Percentiles rank a stretch among this genome's conserved stretches.
phyloP scores from a whole-genome alignment of 2,329 filamentous ascomycete species.

The Tolypocladium paradoxum region DNA sequence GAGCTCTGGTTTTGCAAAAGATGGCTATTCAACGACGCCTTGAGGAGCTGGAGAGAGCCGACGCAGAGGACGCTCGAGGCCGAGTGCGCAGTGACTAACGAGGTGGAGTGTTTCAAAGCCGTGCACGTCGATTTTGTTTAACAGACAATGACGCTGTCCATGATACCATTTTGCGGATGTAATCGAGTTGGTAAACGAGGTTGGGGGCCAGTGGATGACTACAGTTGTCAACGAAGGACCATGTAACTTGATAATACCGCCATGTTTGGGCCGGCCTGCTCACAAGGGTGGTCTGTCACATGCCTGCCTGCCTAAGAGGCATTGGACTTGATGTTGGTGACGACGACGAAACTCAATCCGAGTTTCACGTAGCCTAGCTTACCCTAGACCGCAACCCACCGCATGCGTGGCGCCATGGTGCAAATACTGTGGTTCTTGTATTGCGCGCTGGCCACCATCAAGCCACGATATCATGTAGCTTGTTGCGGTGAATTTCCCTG shows the following conservation, averaged over 20 bases:
- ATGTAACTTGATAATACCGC: not conserved
- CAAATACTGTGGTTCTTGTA: not conserved
- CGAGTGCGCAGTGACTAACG: not conserved
- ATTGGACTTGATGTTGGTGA: no score
- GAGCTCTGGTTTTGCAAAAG: constrained; percentile 21
- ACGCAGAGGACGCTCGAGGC: not conserved
- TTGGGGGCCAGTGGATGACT: not conserved
- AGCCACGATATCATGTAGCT: not conserved
- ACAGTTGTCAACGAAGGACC: not conserved
- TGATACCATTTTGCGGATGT: not conserved
- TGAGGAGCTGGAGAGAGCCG: constrained; percentile 18
- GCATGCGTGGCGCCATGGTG: not conserved
- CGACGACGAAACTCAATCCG: no score
- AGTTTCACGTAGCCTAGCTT: not conserved
- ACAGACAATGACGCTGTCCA: not conserved
- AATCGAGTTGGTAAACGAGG: not conserved
- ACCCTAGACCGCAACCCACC: not conserved
- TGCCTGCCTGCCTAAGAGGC: no score
- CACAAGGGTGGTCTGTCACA: no score
- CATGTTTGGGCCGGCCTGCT: not conserved
- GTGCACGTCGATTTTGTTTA: not conserved
- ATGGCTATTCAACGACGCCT: constrained; percentile 23
- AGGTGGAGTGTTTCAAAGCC: no score
- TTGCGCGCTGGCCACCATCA: not conserved
- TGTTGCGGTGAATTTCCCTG: not conserved